Conservation (phyloP, 2,329 filamentous ascomycete species). For the Fusarium buharicum region DNA sequence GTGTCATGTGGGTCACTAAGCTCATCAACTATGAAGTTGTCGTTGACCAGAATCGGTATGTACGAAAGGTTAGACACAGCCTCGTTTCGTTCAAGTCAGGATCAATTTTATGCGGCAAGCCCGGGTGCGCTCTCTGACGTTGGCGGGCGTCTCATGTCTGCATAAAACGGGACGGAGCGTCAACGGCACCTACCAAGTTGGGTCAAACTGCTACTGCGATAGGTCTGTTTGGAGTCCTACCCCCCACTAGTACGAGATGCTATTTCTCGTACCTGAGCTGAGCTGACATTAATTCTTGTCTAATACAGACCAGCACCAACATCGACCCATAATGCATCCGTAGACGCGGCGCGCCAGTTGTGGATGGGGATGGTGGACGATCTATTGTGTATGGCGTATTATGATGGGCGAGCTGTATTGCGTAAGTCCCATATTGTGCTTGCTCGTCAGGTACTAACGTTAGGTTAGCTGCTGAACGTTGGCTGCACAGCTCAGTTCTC, state of each 20-base stretch:
- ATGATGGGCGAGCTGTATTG: conserved; percentile 37
- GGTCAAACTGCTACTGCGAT: conserved; percentile 16
- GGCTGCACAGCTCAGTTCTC: background rate
- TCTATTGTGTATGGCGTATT: conserved; percentile 36
- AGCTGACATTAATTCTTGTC: conserved; percentile 30
- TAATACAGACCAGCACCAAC: conserved; percentile 7
- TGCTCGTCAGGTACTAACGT: no score
- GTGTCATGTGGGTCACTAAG: conserved; percentile 25
- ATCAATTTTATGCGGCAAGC: conserved; percentile 47
- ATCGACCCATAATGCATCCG: conserved; percentile 7
- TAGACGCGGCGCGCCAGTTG: conserved; percentile 28
- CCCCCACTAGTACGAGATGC: conserved; percentile 22
- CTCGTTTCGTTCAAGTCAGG: conserved; percentile 12
- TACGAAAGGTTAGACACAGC: conserved; percentile 14
- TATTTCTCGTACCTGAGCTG: conserved; percentile 32
- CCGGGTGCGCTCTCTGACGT: conserved; percentile 35
- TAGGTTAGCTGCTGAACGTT: background rate
- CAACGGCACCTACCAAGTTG: conserved; percentile 42
- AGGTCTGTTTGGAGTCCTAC: conserved; percentile 17
- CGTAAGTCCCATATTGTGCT: conserved; percentile 30
- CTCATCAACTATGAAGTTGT: conserved; percentile 16
- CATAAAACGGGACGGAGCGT: conserved; percentile 39
- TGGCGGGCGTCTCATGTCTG: conserved; percentile 26
- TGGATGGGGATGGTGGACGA: conserved; percentile 36
- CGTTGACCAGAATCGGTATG: conserved; percentile 25